A percentile compares a stretch with the other conserved stretches of the same genome.
phyloP scores from a whole-genome alignment of 306 rosid species.

The Purshia tridentata region DNA sequence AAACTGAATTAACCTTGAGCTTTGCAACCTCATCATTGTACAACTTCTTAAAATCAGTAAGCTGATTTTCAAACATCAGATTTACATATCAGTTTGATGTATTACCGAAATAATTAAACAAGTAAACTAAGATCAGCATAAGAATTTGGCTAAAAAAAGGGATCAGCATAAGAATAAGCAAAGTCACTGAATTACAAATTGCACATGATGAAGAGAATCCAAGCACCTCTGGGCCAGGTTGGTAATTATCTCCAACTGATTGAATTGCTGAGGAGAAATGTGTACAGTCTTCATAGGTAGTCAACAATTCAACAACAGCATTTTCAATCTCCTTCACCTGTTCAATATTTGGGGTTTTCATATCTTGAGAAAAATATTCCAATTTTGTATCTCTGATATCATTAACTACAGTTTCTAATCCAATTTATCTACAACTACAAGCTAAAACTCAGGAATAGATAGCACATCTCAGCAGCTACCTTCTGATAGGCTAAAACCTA shows the following conservation, averaged over 20 bases:
- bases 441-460: not conserved
- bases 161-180: slow-evolving; percentile 6
- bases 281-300: slow-evolving; percentile 43
- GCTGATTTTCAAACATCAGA: slow-evolving; percentile 41
- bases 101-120: not conserved
- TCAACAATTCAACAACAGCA: slow-evolving; percentile 54
- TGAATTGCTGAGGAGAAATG: slow-evolving; percentile 61
- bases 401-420: not conserved
- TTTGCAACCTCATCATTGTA: slow-evolving; percentile 56
- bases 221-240: slow-evolving; percentile 66
- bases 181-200: slow-evolving; percentile 20
- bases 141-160: not conserved
- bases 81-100: slow-evolving; percentile 9
- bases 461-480: not conserved
- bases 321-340: slow-evolving; percentile 82
- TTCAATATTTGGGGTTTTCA: not conserved
- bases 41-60: slow-evolving; percentile 63
- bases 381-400: not conserved
- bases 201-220: slow-evolving; percentile 7
- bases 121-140: not conserved
- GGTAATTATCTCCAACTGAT: slow-evolving; percentile 53
- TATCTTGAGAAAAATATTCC: not conserved
- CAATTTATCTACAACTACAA: not conserved
- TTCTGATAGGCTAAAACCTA: not conserved
- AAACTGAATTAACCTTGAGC: slow-evolving; percentile 41